Evolutionary conservation across 257 asterid genomes (phyloP), one percentile per base, ranked within the genome.

Genomic region (Solanum peruvianum): DNA sequence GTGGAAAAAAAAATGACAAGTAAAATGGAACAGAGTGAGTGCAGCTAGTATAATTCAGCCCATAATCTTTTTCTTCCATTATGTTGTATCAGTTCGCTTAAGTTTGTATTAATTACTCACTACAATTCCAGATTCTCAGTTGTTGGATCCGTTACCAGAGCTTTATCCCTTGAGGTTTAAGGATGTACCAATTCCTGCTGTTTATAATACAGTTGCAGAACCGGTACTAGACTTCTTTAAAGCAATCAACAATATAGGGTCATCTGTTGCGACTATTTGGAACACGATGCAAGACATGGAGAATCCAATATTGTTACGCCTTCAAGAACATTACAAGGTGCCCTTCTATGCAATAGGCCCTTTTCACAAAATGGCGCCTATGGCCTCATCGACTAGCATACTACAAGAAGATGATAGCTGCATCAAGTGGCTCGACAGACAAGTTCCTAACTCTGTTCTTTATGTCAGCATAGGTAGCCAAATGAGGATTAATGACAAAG

Each of bases 341-440:
- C 96, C 94, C 1, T 88, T 89, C 86, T 93, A 90, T 90, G 8
- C 92, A 4, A 72, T 93, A 29, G 97, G 98, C 37, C 95, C 97
- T 25, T 58, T 95, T 13, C 96, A 94, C 89, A 95, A 92, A 86
- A 49, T 86, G 83, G 83, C 89, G 2, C 41, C 66, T 4, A 14
- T 78, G 18, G 33, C 85, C 14, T 69, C 88, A 18, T 56, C 88
- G 3, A 90, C 93, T 2, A 91, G 92, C 89, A 66, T 89, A 87
- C 49, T 89, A 18, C n/a, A 70, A 56, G 92, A 92, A 76, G 93
- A 92, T 60, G 13, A 3, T 0, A 62, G 84, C 75, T 93, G 91
- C 82, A 62, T 93, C 7, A n/a, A 90, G 10, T 93, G 94, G 93
- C 93, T 93, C 1, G 92, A 93, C 37, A 75, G 58, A 67, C 92